Evolutionary conservation across 495 filamentous ascomycete genomes (phyloP), one percentile per base, ranked within the genome.

Genomic region (Endocarpon pusillum): DNA sequence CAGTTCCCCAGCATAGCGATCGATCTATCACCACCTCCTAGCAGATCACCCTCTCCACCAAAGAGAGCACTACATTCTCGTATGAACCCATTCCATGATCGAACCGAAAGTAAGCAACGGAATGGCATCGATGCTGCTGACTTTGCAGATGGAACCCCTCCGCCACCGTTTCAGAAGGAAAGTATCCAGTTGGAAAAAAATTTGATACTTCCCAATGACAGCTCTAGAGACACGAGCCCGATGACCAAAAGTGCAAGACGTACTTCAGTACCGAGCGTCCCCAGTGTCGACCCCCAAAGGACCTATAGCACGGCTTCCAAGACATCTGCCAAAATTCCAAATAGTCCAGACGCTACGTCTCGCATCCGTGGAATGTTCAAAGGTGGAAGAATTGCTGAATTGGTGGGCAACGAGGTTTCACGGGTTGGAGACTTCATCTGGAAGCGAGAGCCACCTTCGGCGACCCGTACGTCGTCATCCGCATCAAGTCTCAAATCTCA

Each of bases 1-100:
- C 61, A 62, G 31, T 61, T 71, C 34, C 70, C 70, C 3, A 71
- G 67, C 38, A 69, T 73, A 40, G 59, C 66, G 8, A 65, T 64
- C 22, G 68, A 70, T 40, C 33, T 71, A 11, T 71, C 67, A 14
- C 56, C 64, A 7, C 59, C 66, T 2, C 57, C 53, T 3, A 74
- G 67, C 39, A 59, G 67, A 22, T 59, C 55, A 19, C 47, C 59
- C 1, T 73, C 69, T 17, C 68, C 68, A 32, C 44, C 51, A 1
- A 62, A 66, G 41, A 64, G 48, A 37, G 49, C 55, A 5, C 45
- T 69, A 16, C 52, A 56, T 9, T 58, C 58, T 7, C 58, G 59
- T 21, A 58, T 68, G 23, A 53, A 37, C 2, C 41, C 59, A 20
- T 54, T 60, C 16, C 55, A 55, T 32, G 58, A 67, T 22, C 54